Evolutionary conservation across 2,329 filamentous ascomycete species (phyloP), one percentile per base, ranked within the genome.

Genomic region (Alternaria brassicae): DNA sequence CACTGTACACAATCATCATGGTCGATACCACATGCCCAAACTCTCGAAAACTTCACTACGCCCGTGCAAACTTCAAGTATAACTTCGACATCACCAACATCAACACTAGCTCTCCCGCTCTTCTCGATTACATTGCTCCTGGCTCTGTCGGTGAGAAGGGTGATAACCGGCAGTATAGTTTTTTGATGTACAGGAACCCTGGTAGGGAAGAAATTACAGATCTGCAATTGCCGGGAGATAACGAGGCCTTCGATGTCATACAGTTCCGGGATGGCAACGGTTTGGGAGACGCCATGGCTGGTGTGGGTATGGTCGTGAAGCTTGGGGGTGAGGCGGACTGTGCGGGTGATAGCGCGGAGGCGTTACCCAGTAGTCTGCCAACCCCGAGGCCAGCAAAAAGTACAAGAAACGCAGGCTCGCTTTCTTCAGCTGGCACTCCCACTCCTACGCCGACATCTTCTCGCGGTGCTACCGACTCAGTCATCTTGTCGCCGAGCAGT

Each of bases 271-370:
- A 57, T 15, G 69, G 74, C 6, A 76, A 77, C 51, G 73, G 68
- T 1, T 56, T 76, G 6, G 28, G 48, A 0, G 70, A 75, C 53
- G 51, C 75, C 8, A 47, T 51, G n/a, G 75, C 71, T 3, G 75
- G 75, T 4, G 57, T 76, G 2, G 71, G 67, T 1, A 76, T 77
- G 73, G 68, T 72, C 2, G 73, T 77, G n/a, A 68, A 72, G 56
- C 47, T 77, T 28, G 72, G 72, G 15, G 72, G 73, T 23, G 41
- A 49, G n/a, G 67, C 63, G 5, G 47, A 66, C 15, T 71, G 69
- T 47, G 66, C 39, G 9, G 55, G 58, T 4, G 59, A 57, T 9
- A 23, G 44, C 15, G 52, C 65, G 6, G 57, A 61, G 30, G 39
- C 23, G 12, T 34, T 61, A 13, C 62, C 62, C 17, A 49, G 44